Base-by-base conservation (phyloP, 2,329 filamentous ascomycete species). In the Davidsoniella eucalypti region DNA sequence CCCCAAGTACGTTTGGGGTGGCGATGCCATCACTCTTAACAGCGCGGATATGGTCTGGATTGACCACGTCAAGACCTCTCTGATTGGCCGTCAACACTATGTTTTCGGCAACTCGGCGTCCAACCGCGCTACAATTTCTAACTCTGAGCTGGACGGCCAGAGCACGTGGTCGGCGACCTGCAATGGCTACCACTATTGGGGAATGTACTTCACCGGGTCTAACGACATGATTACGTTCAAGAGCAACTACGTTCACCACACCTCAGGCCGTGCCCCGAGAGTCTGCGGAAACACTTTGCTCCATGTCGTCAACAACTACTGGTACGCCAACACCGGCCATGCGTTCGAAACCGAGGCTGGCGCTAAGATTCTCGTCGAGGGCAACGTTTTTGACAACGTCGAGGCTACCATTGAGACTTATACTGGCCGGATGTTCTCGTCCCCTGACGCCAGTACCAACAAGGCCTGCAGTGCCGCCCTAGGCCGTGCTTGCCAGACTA, bases 291-390 rank as follows among this genome's bases (percentile, higher is more conserved):
- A 75, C 50, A 67, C 76, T 42, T 64, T 67, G 16, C 61, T 79
- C 49, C 76, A 80, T 61, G 72, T 71, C 40, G 72, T 76, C 59
- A 78, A 78, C 70, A 79, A 78, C 68, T 76, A 73, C 69, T 78
- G 68, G 65, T 67, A 73, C 59, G 66, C 69, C 58, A 72, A 69
- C 61, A 59, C 62, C 17, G 70, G 70, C 45, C 76, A 79, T 62
- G 71, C 73, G n/a, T 78, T 79, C 59, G 76, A 76, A 61, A 61
- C 69, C 44, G 65, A 65, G 48, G 44, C 59, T 5, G 67, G 67
- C 40, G 63, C 57, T 47, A 64, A 64, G 56, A 67, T 75, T 41
- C 64, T 78, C 18, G 70, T 69, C 2, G 75, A 78, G 62, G 75
- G 75, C 37, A 77, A 75, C 57, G 62, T 73, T 44, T 78, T 77